A percentile compares a stretch with the other conserved stretches of the same genome.
These are phyloP conservation scores for Acidomyces sp. DNA, from an alignment of 495 filamentous ascomycete genomes.

Conservation along the genomic window DNA sequence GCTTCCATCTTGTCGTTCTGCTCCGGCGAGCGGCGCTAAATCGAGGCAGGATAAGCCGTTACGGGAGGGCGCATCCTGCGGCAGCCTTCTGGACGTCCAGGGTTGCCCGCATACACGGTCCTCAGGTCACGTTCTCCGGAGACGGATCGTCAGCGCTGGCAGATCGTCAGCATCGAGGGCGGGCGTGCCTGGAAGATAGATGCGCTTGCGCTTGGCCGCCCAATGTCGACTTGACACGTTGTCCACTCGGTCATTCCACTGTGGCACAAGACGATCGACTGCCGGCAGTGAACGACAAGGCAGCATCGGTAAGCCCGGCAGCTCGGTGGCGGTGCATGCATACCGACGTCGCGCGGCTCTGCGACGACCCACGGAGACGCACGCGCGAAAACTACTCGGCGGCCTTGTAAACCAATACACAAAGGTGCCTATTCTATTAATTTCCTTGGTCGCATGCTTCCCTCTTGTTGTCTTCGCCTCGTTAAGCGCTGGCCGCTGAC, in stretches of 20 bases:
- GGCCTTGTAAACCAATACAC: constrained; percentile 4
- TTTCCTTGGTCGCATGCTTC: neutral
- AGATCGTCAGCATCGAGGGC: constrained; percentile 2
- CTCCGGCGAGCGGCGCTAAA: neutral
- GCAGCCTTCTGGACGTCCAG: neutral
- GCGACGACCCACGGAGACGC: constrained; percentile 6
- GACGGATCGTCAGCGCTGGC: too few species aligned
- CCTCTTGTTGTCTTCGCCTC: neutral
- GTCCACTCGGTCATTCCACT: constrained; percentile 1
- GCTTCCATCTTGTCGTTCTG: neutral
- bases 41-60: neutral
- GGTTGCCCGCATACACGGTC: neutral
- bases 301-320: constrained; percentile 9
- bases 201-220: neutral
- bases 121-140: too few species aligned
- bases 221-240: constrained; percentile 6
- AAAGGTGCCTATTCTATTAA: constrained; percentile 9
- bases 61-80: neutral
- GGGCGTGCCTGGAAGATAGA: neutral
- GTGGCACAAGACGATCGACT: constrained; percentile 10
- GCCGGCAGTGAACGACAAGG: constrained; percentile 1
- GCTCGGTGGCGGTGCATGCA: constrained; percentile 16
- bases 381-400: constrained; percentile 7
- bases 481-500: constrained; percentile 20
- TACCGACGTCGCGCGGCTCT: constrained; percentile 5